Conservation (phyloP, 768 basidiomycete species). For the Hemileccinum rubropunctum region DNA sequence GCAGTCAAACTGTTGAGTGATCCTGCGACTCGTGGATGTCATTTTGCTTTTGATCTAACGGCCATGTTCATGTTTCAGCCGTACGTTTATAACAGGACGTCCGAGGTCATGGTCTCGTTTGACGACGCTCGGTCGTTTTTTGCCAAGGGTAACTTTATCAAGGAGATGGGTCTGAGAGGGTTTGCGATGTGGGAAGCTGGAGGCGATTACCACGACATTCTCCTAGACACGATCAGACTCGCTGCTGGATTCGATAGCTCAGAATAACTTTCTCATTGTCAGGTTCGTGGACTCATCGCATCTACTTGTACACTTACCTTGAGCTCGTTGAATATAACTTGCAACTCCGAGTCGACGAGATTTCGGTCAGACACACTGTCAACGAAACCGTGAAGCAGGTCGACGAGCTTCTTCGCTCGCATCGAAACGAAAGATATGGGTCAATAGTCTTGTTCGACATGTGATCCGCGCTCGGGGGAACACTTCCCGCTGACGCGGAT, state of each 20-base stretch:
- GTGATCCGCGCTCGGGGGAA: no score
- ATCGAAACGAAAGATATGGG: no score
- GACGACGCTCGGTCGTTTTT: constrained; percentile 57
- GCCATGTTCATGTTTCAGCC: constrained; percentile 42
- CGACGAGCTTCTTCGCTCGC: no score
- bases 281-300: no score
- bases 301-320: no score
- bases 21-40: neutral
- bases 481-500: no score
- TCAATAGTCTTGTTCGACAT: no score
- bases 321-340: no score
- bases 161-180: constrained; percentile 47
- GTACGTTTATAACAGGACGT: constrained; percentile 57
- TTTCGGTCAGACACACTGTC: no score
- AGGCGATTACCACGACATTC: constrained; percentile 56
- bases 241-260: neutral
- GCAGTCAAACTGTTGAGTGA: constrained; percentile 66
- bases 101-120: constrained; percentile 58
- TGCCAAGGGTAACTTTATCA: constrained; percentile 60
- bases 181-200: constrained; percentile 73
- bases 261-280: neutral
- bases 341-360: no score
- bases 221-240: constrained; percentile 52
- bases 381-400: no score
- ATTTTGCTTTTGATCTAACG: constrained; percentile 1